Evolutionary conservation across 768 basidiomycete genomes (phyloP).

Genomic region (Lentinula guzmanii): DNA sequence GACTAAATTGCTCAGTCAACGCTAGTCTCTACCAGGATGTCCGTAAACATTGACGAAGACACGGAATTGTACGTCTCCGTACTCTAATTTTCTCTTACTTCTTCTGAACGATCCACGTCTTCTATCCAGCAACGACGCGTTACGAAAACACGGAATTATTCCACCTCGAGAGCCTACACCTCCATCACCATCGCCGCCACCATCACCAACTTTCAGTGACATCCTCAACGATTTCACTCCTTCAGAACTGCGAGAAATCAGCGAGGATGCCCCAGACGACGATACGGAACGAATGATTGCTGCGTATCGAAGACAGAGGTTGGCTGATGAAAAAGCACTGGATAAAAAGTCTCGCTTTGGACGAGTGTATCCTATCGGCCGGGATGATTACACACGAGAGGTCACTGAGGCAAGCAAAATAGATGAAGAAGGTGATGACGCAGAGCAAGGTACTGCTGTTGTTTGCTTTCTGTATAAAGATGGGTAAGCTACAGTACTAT

Average conservation of each 20-base stretch:
- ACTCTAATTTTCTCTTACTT: background rate
- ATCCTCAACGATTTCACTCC: constrained; percentile 57
- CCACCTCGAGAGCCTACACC: constrained; percentile 68
- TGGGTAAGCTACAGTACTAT: constrained; percentile 48
- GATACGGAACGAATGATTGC: constrained; percentile 72
- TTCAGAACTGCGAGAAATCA: constrained; percentile 60
- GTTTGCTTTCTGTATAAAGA: constrained; percentile 95
- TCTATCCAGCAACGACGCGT: constrained; percentile 77
- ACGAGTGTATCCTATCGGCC: constrained; percentile 77
- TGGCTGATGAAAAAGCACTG: constrained; percentile 55
- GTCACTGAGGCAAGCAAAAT: constrained; percentile 88
- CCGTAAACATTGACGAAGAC: constrained; percentile 83
- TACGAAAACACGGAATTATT: constrained; percentile 88
- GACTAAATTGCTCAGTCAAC: too few relatives aligned
- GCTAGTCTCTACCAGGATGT: constrained; percentile 29
- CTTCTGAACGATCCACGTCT: too few relatives aligned
- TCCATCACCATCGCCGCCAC: constrained; percentile 75
- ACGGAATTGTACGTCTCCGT: constrained; percentile 80
- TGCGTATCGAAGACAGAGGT: constrained; percentile 54
- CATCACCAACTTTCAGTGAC: constrained; percentile 67
- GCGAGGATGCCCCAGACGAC: constrained; percentile 69
- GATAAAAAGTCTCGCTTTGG: constrained; percentile 72
- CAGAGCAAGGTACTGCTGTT: constrained; percentile 80
- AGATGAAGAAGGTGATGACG: constrained; percentile 57
- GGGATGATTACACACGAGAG: constrained; percentile 92